These are phyloP conservation scores for Echium plantagineum DNA, from an alignment of 257 asterid genomes.

Conservation along the genomic window DNA sequence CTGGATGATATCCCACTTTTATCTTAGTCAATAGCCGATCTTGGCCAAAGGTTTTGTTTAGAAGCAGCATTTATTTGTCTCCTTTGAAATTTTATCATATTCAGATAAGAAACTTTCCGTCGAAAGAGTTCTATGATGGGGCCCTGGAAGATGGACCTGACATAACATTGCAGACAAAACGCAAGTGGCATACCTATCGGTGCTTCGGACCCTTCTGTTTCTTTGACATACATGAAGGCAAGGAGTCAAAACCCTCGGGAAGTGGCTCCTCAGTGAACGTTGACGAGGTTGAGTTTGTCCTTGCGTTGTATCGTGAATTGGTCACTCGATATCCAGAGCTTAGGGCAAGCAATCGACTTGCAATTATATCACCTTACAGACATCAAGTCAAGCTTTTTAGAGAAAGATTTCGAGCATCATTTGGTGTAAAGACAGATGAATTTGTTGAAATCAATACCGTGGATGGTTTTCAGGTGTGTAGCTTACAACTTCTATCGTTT, in stretches of 20 bases:
- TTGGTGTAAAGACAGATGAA: constrained; percentile 65
- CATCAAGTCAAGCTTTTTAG: constrained; percentile 76
- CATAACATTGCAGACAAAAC: constrained; percentile 48
- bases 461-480: constrained; percentile 89
- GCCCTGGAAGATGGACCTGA: constrained; percentile 86
- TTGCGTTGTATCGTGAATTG: constrained; percentile 52
- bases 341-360: constrained; percentile 64
- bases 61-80: constrained; percentile 4
- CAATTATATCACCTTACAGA: constrained; percentile 82
- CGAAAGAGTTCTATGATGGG: constrained; percentile 77
- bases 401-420: constrained; percentile 49
- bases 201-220: constrained; percentile 98
- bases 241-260: constrained; percentile 65
- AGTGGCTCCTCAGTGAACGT: constrained; percentile 76
- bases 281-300: constrained; percentile 89
- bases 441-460: constrained; percentile 85
- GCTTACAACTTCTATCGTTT: constrained; percentile 1
- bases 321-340: constrained; percentile 83
- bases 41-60: not conserved
- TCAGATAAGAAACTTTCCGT: constrained; percentile 94
- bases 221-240: constrained; percentile 78
- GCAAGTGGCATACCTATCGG: constrained; percentile 62
- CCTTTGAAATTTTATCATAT: constrained; percentile 12
- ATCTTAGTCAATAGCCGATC: not conserved
- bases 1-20: not conserved